Evolutionary conservation across 1,139 yeast species (phyloP).

Genomic region (Debaryomyces singareniensis): DNA sequence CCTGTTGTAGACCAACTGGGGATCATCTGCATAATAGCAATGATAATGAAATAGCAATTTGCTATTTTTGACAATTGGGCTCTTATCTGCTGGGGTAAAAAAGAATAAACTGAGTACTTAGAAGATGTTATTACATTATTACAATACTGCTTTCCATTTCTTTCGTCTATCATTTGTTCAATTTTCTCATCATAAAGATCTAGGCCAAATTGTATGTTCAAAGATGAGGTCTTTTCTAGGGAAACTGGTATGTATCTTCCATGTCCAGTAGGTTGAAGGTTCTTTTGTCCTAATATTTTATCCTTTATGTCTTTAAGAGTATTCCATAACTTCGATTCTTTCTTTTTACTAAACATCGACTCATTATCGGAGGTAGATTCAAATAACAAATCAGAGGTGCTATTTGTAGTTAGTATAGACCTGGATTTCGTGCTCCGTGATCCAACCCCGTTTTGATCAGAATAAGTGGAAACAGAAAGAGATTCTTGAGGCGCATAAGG

Average conservation of each 20-base stretch:
- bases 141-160: constrained; percentile 58
- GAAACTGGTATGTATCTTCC: constrained; percentile 76
- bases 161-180: constrained; percentile 52
- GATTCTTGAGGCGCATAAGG: too few species aligned
- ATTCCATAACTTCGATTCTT: neutral
- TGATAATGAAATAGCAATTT: constrained; percentile 76
- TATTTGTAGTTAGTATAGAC: too few species aligned
- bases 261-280: constrained; percentile 48
- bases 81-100: constrained; percentile 78
- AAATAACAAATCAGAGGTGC: too few species aligned
- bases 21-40: constrained; percentile 89
- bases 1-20: constrained; percentile 99
- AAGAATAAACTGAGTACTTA: constrained; percentile 73
- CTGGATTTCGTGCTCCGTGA: too few species aligned
- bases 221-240: constrained; percentile 24
- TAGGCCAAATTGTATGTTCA: constrained; percentile 23
- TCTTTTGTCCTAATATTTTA: constrained; percentile 35
- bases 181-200: constrained; percentile 19
- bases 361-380: too few species aligned
- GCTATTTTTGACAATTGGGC: constrained; percentile 94
- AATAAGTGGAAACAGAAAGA: too few species aligned
- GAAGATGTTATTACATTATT: constrained; percentile 78
- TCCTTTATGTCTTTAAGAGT: constrained; percentile 17
- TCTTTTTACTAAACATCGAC: neutral
- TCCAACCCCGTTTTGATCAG: too few species aligned